Conservation (phyloP, 148 eudicot species). For the Linanthus parryae region DNA sequence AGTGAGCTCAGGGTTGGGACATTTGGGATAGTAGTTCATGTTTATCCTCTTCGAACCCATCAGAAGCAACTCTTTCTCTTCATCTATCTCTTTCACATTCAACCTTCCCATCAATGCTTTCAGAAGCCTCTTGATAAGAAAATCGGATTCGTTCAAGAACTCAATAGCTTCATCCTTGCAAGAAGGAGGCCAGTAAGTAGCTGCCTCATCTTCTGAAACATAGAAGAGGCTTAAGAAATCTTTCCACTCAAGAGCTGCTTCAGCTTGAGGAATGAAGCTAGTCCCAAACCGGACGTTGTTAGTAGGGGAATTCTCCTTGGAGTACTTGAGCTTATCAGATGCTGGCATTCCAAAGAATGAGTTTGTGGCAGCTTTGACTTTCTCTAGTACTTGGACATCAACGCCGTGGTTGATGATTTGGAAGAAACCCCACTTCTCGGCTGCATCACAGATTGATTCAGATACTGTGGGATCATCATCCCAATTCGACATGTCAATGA, state of each 20-base stretch:
- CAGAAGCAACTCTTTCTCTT: slow-evolving; percentile 1
- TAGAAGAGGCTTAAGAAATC: slow-evolving; percentile 27
- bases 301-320: neutral
- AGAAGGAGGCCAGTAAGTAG: neutral
- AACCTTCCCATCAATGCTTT: slow-evolving; percentile 22
- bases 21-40: slow-evolving; percentile 30
- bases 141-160: slow-evolving; percentile 14
- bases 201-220: slow-evolving; percentile 11
- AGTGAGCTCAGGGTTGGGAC: slow-evolving; percentile 36
- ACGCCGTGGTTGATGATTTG: slow-evolving; percentile 41
- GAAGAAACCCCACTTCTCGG: slow-evolving; percentile 31
- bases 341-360: slow-evolving; percentile 30
- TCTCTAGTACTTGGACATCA: slow-evolving; percentile 24
- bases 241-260: slow-evolving; percentile 30
- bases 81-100: slow-evolving; percentile 14
- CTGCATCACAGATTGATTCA: slow-evolving; percentile 36
- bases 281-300: slow-evolving; percentile 20
- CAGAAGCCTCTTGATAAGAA: slow-evolving; percentile 14
- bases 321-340: slow-evolving; percentile 29
- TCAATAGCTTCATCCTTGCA: slow-evolving; percentile 28
- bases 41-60: slow-evolving; percentile 17
- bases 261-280: slow-evolving; percentile 20
- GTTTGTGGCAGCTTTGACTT: slow-evolving; percentile 19
- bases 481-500: slow-evolving; percentile 40
- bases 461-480: no score